Base-by-base conservation (phyloP, 495 filamentous ascomycete genomes). In the Neurospora sp. region DNA sequence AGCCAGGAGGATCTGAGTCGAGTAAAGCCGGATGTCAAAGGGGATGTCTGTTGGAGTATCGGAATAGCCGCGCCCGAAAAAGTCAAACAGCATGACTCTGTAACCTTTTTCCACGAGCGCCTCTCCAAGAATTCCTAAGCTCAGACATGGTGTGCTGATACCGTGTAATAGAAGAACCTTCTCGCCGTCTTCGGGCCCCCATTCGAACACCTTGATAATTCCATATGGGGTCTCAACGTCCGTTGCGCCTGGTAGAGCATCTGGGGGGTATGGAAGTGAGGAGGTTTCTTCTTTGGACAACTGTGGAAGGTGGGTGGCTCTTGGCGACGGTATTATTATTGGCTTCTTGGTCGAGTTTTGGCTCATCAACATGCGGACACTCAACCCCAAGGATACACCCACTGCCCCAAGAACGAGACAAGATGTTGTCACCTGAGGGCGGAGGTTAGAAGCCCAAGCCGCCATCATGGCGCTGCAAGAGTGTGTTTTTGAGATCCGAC, bases 21-120 rank as follows among this genome's bases (percentile, higher is more conserved):
- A 86, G 79, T 92, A 96, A 3, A 97, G 86, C 3, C 88, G 86
- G 2, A 86, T 82, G 79, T 94, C 91, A 76, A 93, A 92, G 2
- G 88, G 86, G 2, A 90, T 74, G 74, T 90, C 86, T 1, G 86
- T 79, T 4, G 94, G 94, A 0, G 87, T 84, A 74, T 93, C 91
- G 6, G 90, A 92, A 73, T 89, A 96, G 42, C 94, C 94, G 77
- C 94, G 87, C 5, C 93, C 93, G 74, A 93, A 96, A 21, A 94
- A 87, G 75, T 92, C 89, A 75, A 94, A 93, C 4, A 94, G 80
- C 86, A 96, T 90, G 21, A 96, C 93, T 59, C 93, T 85, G 78
- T 88, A 94, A 2, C 92, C 92, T 8, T 83, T 82, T 59, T 88
- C 84, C 21, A 88, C 92, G 24, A 96, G 83, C 71, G 83, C 87